Percentiles rank a stretch among this genome's conserved stretches.
phyloP scores from a whole-genome alignment of 1,284 basidiomycete species.

The Porodaedalea pini region DNA sequence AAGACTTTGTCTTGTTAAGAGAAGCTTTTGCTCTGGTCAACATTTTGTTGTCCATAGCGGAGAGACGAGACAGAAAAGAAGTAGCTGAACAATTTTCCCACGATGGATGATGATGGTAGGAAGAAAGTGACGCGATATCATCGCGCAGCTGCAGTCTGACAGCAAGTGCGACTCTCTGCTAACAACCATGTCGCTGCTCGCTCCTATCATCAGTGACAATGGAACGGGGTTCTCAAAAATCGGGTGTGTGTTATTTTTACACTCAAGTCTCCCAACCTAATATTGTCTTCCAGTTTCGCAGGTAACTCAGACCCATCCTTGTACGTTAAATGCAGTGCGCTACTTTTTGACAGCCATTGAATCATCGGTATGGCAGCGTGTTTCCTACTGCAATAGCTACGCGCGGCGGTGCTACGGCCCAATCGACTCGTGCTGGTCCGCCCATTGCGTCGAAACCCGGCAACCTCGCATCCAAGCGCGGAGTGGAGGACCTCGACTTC shows the following conservation, averaged over 20 bases:
- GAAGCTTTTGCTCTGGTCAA: too few relatives aligned
- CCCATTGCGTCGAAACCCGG: conserved; percentile 83
- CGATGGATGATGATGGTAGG: too few relatives aligned
- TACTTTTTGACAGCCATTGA: conserved; percentile 1
- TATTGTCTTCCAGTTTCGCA: conserved; percentile 69
- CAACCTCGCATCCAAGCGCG: conserved; percentile 92
- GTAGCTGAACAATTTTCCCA: too few relatives aligned
- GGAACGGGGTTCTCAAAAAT: conserved; percentile 98
- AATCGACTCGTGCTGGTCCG: conserved; percentile 63
- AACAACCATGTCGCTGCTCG: conserved; percentile 66
- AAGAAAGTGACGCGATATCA: conserved; percentile 15
- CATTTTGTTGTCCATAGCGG: too few relatives aligned
- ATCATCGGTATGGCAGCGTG: conserved; percentile 48
- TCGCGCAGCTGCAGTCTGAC: conserved; percentile 4
- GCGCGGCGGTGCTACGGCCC: conserved; percentile 56
- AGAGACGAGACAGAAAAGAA: too few relatives aligned
- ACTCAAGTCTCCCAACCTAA: conserved; percentile 11
- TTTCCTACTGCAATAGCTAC: conserved; percentile 97
- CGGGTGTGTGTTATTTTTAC: conserved; percentile 57
- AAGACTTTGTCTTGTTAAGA: too few relatives aligned
- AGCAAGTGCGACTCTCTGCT: not conserved
- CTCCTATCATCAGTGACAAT: conserved; percentile 95
- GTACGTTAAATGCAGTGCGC: conserved; percentile 42
- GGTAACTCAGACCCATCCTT: conserved; percentile 99
- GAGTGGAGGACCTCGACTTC: conserved; percentile 99